phyloP scores from a whole-genome alignment of 2,329 filamentous ascomycete species.

The Beauveria sp. region DNA sequence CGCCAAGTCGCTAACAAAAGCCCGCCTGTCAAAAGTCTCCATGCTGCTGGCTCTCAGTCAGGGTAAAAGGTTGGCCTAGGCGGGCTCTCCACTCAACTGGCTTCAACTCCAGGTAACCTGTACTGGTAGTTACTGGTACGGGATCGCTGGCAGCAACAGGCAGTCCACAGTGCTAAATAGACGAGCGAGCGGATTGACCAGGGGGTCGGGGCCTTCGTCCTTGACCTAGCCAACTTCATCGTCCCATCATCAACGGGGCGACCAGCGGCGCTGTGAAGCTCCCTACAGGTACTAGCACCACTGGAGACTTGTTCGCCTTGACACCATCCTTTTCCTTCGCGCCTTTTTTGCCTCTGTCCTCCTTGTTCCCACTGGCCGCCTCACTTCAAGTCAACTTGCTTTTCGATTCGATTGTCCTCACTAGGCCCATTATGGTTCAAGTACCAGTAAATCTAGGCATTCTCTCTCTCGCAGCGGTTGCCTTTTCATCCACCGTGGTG shows the following conservation, averaged over 20 bases:
- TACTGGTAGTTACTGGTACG: too few species aligned
- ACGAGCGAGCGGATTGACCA: background rate
- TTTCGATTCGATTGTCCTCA: background rate
- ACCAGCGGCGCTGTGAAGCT: background rate
- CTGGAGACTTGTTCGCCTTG: background rate
- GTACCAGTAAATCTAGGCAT: too few species aligned
- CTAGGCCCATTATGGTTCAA: background rate
- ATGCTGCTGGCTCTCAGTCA: background rate
- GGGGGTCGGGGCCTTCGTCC: background rate
- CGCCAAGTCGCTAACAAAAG: background rate
- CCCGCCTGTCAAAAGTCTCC: background rate
- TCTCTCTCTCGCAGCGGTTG: background rate
- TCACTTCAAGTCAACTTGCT: background rate
- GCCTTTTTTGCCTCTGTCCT: background rate
- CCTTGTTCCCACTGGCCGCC: background rate
- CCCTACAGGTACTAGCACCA: conserved; percentile 4
- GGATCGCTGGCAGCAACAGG: too few species aligned
- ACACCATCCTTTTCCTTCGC: background rate
- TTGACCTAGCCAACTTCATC: background rate
- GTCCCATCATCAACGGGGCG: background rate
- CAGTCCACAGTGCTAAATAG: background rate
- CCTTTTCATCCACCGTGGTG: conserved; percentile 1
- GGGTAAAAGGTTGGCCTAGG: background rate
- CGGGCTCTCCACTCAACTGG: conserved; percentile 5
- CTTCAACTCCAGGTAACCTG: background rate